Evolutionary conservation across 2,329 filamentous ascomycete species (phyloP).

Genomic region (Colletotrichum somersetense): DNA sequence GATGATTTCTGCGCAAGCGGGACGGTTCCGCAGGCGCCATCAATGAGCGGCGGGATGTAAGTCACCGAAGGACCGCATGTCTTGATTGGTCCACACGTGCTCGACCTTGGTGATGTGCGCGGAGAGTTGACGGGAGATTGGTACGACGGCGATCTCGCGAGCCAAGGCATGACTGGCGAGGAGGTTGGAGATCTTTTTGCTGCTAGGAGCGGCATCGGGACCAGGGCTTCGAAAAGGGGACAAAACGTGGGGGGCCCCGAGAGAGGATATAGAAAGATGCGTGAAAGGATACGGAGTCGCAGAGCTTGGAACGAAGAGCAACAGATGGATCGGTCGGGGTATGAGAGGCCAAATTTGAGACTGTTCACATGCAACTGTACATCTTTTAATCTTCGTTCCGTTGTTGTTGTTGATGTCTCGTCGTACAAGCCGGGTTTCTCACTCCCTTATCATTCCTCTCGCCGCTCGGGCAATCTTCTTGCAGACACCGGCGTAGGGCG

Average conservation of each 20-base stretch:
- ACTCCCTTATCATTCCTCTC: slow-evolving; percentile 42
- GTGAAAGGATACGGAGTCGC: not conserved
- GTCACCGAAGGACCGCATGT: slow-evolving; percentile 45
- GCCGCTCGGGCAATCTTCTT: slow-evolving; percentile 42
- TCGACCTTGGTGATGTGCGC: slow-evolving; percentile 31
- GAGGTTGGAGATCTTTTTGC: slow-evolving; percentile 34
- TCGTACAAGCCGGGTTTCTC: slow-evolving; percentile 5
- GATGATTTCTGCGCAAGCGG: slow-evolving; percentile 47
- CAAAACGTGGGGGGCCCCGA: not conserved
- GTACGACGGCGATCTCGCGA: slow-evolving; percentile 40
- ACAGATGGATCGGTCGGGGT: slow-evolving; percentile 13
- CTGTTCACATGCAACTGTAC: slow-evolving; percentile 29
- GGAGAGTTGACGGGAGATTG: slow-evolving; percentile 34
- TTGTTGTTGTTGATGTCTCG: slow-evolving; percentile 41
- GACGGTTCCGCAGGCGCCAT: slow-evolving; percentile 51
- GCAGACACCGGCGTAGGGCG: slow-evolving; percentile 39
- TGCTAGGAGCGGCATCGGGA: slow-evolving; percentile 41
- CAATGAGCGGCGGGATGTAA: slow-evolving; percentile 53
- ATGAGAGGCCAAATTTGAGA: slow-evolving; percentile 1
- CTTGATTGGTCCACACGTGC: slow-evolving; percentile 35
- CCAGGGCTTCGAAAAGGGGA: not conserved
- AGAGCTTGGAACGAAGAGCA: slow-evolving; percentile 7
- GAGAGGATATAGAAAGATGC: not conserved
- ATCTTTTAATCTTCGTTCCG: slow-evolving; percentile 37
- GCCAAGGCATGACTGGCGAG: slow-evolving; percentile 37